A percentile compares a stretch with the other conserved stretches of the same genome.
These are phyloP conservation scores for Themeda triandra DNA, from an alignment of 176 grass and related monocot species.

Conservation along the genomic window DNA sequence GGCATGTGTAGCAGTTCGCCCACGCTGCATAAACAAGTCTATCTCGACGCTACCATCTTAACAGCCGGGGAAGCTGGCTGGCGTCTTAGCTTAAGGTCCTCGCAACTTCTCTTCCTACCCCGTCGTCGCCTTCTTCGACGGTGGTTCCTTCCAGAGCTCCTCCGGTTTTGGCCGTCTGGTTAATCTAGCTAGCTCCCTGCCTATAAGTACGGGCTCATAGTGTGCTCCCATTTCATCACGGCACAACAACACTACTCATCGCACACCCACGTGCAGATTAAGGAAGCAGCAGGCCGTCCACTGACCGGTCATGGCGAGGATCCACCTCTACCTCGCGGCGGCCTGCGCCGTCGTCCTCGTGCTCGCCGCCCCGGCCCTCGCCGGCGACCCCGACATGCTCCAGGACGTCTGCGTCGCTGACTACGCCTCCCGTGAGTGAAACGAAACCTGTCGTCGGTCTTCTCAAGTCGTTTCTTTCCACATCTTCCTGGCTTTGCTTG, in stretches of 20 bases:
- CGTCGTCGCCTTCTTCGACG: background rate
- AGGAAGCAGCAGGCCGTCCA: no score
- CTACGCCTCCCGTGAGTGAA: no score
- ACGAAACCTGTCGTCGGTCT: no score
- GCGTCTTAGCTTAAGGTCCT: background rate
- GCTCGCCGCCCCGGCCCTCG: no score
- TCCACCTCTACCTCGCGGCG: no score
- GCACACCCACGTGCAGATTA: no score
- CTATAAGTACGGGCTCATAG: constrained; percentile 26
- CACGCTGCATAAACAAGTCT: constrained; percentile 27
- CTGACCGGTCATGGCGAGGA: no score
- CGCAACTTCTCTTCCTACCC: background rate
- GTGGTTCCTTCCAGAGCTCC: background rate
- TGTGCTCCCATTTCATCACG: background rate
- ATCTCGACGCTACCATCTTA: background rate
- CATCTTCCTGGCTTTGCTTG: no score
- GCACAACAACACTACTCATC: background rate
- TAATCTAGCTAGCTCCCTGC: background rate
- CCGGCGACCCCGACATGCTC: no score
- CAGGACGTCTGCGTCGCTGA: no score
- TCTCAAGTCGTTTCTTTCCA: no score
- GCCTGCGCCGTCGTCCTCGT: no score
- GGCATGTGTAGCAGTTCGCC: background rate
- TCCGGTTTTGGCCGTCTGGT: background rate
- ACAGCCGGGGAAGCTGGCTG: background rate